Percentiles rank a stretch among this genome's conserved stretches.
phyloP scores from a whole-genome alignment of 768 basidiomycete genomes.

The Hygrocybe coccinea region DNA sequence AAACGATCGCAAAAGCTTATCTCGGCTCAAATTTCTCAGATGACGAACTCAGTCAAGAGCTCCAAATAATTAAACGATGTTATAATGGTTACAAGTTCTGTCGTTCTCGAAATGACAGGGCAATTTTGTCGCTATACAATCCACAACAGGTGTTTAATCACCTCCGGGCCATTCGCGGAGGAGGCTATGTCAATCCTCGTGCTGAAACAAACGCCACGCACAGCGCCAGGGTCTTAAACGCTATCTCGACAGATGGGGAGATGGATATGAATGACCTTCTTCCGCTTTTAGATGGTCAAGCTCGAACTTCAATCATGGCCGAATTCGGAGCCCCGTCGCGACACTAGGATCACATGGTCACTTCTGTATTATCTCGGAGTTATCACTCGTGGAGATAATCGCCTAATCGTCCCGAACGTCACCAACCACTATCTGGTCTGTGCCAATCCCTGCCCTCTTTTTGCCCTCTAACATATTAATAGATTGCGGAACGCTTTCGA shows the following conservation, averaged over 20 bases:
- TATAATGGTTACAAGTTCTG: slow-evolving; percentile 4
- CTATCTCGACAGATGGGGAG: too few relatives aligned
- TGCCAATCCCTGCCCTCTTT: not conserved
- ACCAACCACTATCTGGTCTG: not conserved
- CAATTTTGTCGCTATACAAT: not conserved
- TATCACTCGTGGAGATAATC: not conserved
- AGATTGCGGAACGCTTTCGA: not conserved
- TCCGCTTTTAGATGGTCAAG: too few relatives aligned
- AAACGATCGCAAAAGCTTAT: not conserved
- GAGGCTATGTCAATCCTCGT: not conserved
- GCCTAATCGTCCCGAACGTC: not conserved
- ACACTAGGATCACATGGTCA: not conserved
- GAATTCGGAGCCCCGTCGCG: too few relatives aligned
- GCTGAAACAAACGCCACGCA: too few relatives aligned
- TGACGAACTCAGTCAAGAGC: not conserved
- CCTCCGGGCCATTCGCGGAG: not conserved
- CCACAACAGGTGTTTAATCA: slow-evolving; percentile 1
- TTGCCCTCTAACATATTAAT: not conserved
- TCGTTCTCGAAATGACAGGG: not conserved
- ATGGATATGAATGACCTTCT: too few relatives aligned
- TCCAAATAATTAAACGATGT: not conserved
- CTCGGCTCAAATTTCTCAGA: not conserved
- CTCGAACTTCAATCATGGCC: too few relatives aligned
- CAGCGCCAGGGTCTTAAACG: too few relatives aligned
- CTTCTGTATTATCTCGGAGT: slow-evolving; percentile 1